Percentiles rank a stretch among this genome's conserved stretches.
Evolutionary conservation across 257 asterid genomes (phyloP).

Genomic region (Datura wrightii): DNA sequence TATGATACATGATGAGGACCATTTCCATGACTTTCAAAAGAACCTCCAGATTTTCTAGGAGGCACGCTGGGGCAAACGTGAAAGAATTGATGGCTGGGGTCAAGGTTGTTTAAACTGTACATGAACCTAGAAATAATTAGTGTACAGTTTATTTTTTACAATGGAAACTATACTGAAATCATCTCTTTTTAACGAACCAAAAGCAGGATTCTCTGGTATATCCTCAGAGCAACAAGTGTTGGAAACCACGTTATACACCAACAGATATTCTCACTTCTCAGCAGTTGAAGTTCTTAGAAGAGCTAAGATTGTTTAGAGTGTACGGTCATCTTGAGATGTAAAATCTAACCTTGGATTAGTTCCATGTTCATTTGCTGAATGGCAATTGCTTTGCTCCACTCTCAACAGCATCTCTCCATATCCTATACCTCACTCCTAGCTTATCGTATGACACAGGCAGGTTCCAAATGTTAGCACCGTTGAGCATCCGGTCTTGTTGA

Average conservation of each 20-base stretch:
- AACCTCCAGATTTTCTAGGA: background rate
- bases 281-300: conserved; percentile 10
- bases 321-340: background rate
- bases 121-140: conserved; percentile 37
- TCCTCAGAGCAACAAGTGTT: background rate
- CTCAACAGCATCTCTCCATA: conserved; percentile 82
- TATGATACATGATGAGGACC: conserved; percentile 36
- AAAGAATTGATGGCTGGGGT: background rate
- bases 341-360: background rate
- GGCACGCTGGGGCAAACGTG: background rate
- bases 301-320: background rate
- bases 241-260: background rate
- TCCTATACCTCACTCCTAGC: conserved; percentile 83
- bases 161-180: conserved; percentile 36
- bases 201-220: background rate
- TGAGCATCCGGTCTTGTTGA: conserved; percentile 78
- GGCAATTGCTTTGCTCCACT: conserved; percentile 56
- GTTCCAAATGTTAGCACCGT: conserved; percentile 83
- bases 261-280: background rate
- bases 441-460: conserved; percentile 81
- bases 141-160: conserved; percentile 47
- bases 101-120: conserved; percentile 52
- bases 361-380: conserved; percentile 45
- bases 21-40: background rate
- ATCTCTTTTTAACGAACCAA: conserved; percentile 28